Evolutionary conservation across 2,329 filamentous ascomycete genomes (phyloP).

Genomic region (Oidium heveae): DNA sequence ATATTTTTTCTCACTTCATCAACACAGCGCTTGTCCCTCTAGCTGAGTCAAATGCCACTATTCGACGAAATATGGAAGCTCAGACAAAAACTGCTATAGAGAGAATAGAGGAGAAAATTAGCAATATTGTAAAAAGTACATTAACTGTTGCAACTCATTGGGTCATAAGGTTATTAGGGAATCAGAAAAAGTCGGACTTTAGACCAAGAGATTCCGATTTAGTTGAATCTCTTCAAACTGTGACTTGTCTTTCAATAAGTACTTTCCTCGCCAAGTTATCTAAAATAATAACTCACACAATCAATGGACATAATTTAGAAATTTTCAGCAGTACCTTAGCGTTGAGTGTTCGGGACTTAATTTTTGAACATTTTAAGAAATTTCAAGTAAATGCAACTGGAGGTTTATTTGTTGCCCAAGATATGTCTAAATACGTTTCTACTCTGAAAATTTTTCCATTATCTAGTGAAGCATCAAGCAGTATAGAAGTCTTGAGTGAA

Average conservation of each 20-base stretch:
- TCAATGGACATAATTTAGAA: constrained; percentile 66
- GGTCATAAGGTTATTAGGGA: constrained; percentile 32
- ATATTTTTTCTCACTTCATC: constrained; percentile 82
- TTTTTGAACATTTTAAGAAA: constrained; percentile 85
- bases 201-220: constrained; percentile 38
- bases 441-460: constrained; percentile 65
- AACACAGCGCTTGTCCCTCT: constrained; percentile 74
- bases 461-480: constrained; percentile 37
- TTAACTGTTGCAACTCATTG: constrained; percentile 39
- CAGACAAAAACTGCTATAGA: constrained; percentile 30
- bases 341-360: constrained; percentile 45
- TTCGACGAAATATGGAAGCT: constrained; percentile 47
- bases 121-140: constrained; percentile 40
- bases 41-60: constrained; percentile 70
- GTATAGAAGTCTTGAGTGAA: constrained; percentile 70
- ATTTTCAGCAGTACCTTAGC: constrained; percentile 68
- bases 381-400: constrained; percentile 85
- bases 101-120: constrained; percentile 43
- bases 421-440: constrained; percentile 80
- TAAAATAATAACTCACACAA: constrained; percentile 34
- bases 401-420: constrained; percentile 84
- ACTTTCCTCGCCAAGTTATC: constrained; percentile 51
- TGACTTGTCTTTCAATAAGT: constrained; percentile 60
- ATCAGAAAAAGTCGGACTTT: constrained; percentile 49
- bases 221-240: constrained; percentile 58